These are phyloP conservation scores for Rosa lucieae DNA, from an alignment of 306 rosid genomes.

Conservation along the genomic window DNA sequence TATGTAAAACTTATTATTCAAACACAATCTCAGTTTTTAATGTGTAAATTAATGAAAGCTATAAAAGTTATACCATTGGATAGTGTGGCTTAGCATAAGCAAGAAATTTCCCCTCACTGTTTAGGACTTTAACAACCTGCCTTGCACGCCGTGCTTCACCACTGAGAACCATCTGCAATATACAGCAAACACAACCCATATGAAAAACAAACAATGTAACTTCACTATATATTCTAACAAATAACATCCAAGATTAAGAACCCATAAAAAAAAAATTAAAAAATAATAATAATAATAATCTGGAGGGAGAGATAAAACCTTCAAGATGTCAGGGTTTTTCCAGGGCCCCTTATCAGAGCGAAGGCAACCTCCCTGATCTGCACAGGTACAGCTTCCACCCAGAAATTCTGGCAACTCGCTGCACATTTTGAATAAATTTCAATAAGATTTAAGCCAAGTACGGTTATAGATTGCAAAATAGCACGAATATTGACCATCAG, in stretches of 20 bases:
- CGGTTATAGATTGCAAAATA: slow-evolving; percentile 15
- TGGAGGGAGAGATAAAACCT: slow-evolving; percentile 45
- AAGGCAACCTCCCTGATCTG: slow-evolving; percentile 89
- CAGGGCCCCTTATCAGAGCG: slow-evolving; percentile 98
- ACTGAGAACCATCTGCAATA: slow-evolving; percentile 73
- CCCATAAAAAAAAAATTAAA: not conserved
- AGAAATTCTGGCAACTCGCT: slow-evolving; percentile 97
- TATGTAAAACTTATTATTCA: not conserved
- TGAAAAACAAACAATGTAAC: slow-evolving; percentile 13
- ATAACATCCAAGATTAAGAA: not conserved
- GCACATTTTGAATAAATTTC: slow-evolving; percentile 34
- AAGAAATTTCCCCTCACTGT: slow-evolving; percentile 88
- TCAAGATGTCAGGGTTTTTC: slow-evolving; percentile 87
- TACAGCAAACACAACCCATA: slow-evolving; percentile 28
- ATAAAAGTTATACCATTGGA: slow-evolving; percentile 56
- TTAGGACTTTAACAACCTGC: slow-evolving; percentile 85
- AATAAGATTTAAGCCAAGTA: slow-evolving; percentile 19
- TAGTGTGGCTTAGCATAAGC: slow-evolving; percentile 80
- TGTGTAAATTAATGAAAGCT: not conserved
- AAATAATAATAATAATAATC: not conserved
- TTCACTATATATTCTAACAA: not conserved
- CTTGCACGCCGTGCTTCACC: slow-evolving; percentile 79
- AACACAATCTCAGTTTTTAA: not conserved
- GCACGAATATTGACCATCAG: not conserved
- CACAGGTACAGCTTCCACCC: slow-evolving; percentile 91